Conservation (phyloP, 805 yeast genomes). For the Candida ovalis region DNA sequence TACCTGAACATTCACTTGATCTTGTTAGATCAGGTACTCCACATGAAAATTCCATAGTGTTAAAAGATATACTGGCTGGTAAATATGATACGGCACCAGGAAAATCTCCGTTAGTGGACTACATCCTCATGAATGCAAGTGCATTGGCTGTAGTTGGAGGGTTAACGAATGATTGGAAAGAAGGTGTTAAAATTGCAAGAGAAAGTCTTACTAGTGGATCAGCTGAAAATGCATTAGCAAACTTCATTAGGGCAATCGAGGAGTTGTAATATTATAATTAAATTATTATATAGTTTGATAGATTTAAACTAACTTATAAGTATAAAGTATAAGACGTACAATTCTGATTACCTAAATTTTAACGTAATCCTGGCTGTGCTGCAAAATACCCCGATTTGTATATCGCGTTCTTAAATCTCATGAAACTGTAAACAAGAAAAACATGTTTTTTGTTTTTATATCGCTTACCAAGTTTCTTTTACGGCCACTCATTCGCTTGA, state of each 20-base stretch:
- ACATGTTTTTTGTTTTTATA: no score
- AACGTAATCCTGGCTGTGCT: no score
- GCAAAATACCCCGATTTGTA: background rate
- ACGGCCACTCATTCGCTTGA: no score
- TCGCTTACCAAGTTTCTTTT: no score
- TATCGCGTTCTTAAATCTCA: no score
- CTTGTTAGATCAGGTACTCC: slow-evolving; percentile 85
- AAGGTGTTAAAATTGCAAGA: slow-evolving; percentile 75
- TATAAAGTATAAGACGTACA: no score
- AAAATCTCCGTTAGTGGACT: slow-evolving; percentile 73
- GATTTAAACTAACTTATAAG: no score
- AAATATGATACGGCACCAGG: slow-evolving; percentile 39
- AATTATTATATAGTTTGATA: no score
- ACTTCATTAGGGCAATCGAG: slow-evolving; percentile 42
- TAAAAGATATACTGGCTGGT: slow-evolving; percentile 42
- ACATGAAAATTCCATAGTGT: slow-evolving; percentile 66
- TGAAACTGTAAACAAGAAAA: no score
- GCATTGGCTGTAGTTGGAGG: slow-evolving; percentile 83
- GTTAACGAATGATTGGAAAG: slow-evolving; percentile 59
- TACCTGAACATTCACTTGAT: slow-evolving; percentile 64
- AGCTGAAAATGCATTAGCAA: slow-evolving; percentile 57
- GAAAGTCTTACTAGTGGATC: slow-evolving; percentile 62
- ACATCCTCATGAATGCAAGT: slow-evolving; percentile 85
- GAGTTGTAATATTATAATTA: slow-evolving; percentile 3
- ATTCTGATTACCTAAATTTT: no score